Evolutionary conservation across 352 stramenopile genomes (phyloP), one percentile per base, ranked within the genome.

Genomic region (Pythium utonaiense): DNA sequence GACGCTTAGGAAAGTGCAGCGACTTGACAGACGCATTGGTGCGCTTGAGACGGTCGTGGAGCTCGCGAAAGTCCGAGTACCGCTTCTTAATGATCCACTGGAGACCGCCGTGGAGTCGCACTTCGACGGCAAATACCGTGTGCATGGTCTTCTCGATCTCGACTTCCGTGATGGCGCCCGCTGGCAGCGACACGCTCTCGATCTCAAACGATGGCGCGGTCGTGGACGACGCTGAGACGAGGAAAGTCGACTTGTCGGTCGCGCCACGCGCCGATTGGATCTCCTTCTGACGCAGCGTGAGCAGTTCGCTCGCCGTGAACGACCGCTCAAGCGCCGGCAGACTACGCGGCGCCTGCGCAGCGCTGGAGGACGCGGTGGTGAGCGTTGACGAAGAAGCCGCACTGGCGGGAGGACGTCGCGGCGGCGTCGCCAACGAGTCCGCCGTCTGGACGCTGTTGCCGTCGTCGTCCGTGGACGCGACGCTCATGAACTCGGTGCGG

Each of bases 1-100:
- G 84, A 17, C 84, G 82, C 70, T 96, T 96, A 5, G 86, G 86
- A 50, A 96, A 96, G 31, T 84, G 78, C 12, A 94, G 70, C 34
- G 88, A 82, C 67, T 92, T 91, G 4, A 96, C 84, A 3, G 77
- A 63, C 24, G 73, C 69, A 57, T 79, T 96, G 12, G 83, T 91
- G 50, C 81, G 73, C 62, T 93, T 91, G 17, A 96, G 74, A 0
- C 83, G 66, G 48, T 96, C 86, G 54, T 96, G 84, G 8, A 96
- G 84, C 49, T 94, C 84, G 53, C 84, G 69, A 62, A 96, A 96
- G 57, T 96, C 86, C 62, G 84, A 94, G 70, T 96, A 96, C 4
- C 86, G 84, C 59, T 96, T 96, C 67, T 89, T 77, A 40, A 91
- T 93, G 63, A 91, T 86, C 86, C 86, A 96, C 58, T 91, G 80